Conservation (phyloP, 2,329 filamentous ascomycete genomes). For the Epichloe elymi region DNA sequence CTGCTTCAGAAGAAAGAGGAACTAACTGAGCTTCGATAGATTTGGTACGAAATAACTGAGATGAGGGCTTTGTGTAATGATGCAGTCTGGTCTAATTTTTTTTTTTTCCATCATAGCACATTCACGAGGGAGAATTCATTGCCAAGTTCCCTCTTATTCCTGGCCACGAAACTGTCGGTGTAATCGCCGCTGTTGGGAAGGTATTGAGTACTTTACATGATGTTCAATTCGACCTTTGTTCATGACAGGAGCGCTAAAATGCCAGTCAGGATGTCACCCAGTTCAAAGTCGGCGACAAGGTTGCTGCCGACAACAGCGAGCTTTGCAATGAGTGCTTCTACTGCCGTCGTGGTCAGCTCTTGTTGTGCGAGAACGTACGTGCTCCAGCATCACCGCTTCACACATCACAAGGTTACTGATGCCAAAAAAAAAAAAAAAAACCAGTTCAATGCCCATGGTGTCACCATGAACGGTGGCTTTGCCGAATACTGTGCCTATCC, state of each 20-base stretch:
- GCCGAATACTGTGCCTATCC: constrained; percentile 52
- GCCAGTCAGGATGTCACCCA: constrained; percentile 36
- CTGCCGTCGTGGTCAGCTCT: constrained; percentile 52
- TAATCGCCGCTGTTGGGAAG: constrained; percentile 44
- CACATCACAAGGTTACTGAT: background rate
- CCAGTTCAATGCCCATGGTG: constrained; percentile 49
- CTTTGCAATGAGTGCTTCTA: constrained; percentile 63
- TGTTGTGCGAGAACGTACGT: constrained; percentile 50
- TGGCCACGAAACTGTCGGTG: constrained; percentile 55
- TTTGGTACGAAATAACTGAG: constrained; percentile 16
- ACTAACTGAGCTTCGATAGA: constrained; percentile 16
- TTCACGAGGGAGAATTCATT: constrained; percentile 56
- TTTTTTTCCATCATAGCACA: constrained; percentile 25
- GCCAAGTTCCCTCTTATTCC: constrained; percentile 52
- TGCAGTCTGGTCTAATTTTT: background rate
- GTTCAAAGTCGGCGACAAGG: constrained; percentile 49
- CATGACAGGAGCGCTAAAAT: background rate
- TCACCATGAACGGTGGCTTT: constrained; percentile 58
- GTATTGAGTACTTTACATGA: constrained; percentile 6
- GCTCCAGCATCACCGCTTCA: too few relatives aligned
- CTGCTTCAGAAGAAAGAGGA: background rate
- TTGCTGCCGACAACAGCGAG: constrained; percentile 51
- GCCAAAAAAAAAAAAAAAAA: too few relatives aligned
- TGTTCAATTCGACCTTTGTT: too few relatives aligned
- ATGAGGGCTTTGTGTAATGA: background rate